phyloP scores from a whole-genome alignment of 1,284 basidiomycete genomes.

The Rugosomyces carneus region DNA sequence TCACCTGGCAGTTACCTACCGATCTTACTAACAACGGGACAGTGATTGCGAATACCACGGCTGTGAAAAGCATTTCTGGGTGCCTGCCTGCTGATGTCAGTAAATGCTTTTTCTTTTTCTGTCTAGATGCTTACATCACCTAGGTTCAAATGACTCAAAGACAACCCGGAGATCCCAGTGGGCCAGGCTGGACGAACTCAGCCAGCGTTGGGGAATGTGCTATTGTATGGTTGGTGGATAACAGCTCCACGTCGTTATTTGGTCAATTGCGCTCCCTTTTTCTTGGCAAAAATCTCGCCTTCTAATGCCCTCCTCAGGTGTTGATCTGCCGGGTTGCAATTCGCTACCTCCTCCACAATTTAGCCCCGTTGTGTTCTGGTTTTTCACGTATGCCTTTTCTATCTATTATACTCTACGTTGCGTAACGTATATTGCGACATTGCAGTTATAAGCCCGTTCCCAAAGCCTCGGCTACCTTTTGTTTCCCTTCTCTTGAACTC shows the following conservation, averaged over 20 bases:
- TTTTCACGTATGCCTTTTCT: slow-evolving; percentile 43
- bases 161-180: slow-evolving; percentile 10
- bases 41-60: slow-evolving; percentile 40
- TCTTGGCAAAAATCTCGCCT: not conserved
- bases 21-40: slow-evolving; percentile 29
- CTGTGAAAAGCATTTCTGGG: slow-evolving; percentile 36
- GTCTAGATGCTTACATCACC: not conserved
- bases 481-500: slow-evolving; percentile 35
- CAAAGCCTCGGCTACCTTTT: slow-evolving; percentile 38
- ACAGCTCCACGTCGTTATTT: slow-evolving; percentile 34
- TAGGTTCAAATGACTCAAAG: slow-evolving; percentile 27
- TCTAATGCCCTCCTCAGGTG: slow-evolving; percentile 19
- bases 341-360: slow-evolving; percentile 27
- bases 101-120: not conserved
- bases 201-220: slow-evolving; percentile 34
- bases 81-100: slow-evolving; percentile 35
- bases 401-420: not conserved
- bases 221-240: slow-evolving; percentile 34
- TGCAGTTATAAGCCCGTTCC: slow-evolving; percentile 27
- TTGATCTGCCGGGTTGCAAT: slow-evolving; percentile 24
- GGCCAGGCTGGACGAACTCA: slow-evolving; percentile 35
- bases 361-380: slow-evolving; percentile 50
- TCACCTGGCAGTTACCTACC: slow-evolving; percentile 21
- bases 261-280: slow-evolving; percentile 22
- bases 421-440: not conserved